Conservation (phyloP, 2,329 filamentous ascomycete genomes). For the Beauveria scarabaeidicola region DNA sequence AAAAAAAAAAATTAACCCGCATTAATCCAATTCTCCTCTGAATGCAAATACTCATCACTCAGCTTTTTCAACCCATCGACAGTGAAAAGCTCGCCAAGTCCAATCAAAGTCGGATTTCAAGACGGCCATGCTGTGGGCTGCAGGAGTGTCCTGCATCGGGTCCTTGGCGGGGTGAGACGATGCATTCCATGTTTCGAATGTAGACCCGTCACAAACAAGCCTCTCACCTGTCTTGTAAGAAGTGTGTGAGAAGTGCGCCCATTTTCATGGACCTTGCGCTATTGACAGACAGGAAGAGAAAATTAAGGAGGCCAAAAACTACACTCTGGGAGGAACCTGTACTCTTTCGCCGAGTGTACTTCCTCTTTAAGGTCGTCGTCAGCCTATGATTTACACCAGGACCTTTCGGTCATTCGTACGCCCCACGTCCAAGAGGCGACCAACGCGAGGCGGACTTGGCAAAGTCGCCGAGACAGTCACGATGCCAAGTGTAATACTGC, state of each 20-base stretch:
- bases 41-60: not conserved
- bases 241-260: constrained; percentile 9
- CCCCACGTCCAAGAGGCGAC: not conserved
- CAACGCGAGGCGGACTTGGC: not conserved
- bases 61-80: not conserved
- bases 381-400: not conserved
- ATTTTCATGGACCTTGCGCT: not conserved
- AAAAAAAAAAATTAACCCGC: not conserved
- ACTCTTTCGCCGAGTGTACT: not conserved
- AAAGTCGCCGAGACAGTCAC: not conserved
- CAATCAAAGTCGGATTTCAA: not conserved
- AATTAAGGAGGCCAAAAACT: not conserved
- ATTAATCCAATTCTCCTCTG: not conserved
- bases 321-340: too few species aligned
- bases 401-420: not conserved
- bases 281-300: not conserved
- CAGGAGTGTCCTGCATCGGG: not conserved
- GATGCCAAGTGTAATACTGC: not conserved
- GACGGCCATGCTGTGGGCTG: not conserved
- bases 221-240: constrained; percentile 7
- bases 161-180: not conserved
- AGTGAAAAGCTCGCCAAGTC: not conserved
- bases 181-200: constrained; percentile 4
- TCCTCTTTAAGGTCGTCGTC: not conserved
- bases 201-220: constrained; percentile 4